Evolutionary conservation across 805 yeast genomes (phyloP).

Genomic region (Cyberlindnera japonica): DNA sequence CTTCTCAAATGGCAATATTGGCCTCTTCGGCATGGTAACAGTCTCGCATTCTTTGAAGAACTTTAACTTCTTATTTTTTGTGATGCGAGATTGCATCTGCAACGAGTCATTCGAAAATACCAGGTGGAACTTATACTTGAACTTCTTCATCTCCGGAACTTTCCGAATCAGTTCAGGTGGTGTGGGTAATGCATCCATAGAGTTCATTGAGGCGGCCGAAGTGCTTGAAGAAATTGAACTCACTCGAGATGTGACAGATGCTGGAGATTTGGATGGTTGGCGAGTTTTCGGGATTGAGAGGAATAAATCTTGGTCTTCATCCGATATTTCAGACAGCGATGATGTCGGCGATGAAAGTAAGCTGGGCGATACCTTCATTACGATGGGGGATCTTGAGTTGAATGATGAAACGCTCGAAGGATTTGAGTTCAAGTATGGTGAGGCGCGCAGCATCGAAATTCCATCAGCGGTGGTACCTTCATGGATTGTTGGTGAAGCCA

Average conservation of each 20-base stretch:
- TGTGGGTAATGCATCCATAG: conserved; percentile 28
- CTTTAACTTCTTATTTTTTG: conserved; percentile 25
- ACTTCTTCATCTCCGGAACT: conserved; percentile 44
- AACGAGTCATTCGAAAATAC: conserved; percentile 38
- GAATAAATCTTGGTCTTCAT: conserved; percentile 17
- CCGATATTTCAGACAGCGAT: conserved; percentile 23
- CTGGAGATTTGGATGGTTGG: conserved; percentile 4
- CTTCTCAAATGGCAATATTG: conserved; percentile 17
- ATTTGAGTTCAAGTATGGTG: conserved; percentile 11
- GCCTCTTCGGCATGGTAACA: conserved; percentile 5
- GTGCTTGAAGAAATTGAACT: conserved; percentile 6
- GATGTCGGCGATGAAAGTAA: conserved; percentile 19
- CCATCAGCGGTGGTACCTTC: conserved; percentile 6
- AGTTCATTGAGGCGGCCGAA: conserved; percentile 6
- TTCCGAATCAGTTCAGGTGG: conserved; percentile 45
- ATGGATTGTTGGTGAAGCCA: conserved; percentile 5
- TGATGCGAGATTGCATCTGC: conserved; percentile 27
- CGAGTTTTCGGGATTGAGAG: conserved; percentile 2
- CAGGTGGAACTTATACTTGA: conserved; percentile 45
- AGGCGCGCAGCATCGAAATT: conserved; percentile 2
- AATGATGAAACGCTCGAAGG: conserved; percentile 10
- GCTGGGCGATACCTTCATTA: conserved; percentile 12
- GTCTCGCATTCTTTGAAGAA: conserved; percentile 4
- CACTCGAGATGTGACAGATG: conserved; percentile 7
- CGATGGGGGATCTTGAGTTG: conserved; percentile 12